phyloP scores from a whole-genome alignment of 2,329 filamentous ascomycete genomes.

The Penicillium sp. region DNA sequence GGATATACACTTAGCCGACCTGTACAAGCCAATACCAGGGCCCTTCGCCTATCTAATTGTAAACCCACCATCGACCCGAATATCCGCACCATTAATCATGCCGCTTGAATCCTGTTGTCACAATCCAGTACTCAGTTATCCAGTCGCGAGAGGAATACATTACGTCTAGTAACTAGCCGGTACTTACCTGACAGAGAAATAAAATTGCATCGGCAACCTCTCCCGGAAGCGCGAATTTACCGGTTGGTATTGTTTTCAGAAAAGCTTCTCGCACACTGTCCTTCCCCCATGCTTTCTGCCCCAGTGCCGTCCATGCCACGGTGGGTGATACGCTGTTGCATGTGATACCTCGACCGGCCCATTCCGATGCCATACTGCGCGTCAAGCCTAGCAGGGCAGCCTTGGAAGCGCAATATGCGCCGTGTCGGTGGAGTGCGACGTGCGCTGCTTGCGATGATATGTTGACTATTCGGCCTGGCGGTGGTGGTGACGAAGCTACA shows the following conservation, averaged over 20 bases:
- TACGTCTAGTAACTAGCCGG: background rate
- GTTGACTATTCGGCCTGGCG: constrained; percentile 44
- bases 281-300: constrained; percentile 42
- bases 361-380: constrained; percentile 46
- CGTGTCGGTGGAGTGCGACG: constrained; percentile 43
- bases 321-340: constrained; percentile 46
- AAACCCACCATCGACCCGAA: constrained; percentile 39
- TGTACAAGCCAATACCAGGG: background rate
- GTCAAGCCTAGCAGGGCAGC: constrained; percentile 44
- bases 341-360: constrained; percentile 44
- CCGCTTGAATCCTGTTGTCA: constrained; percentile 33
- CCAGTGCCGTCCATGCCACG: constrained; percentile 46
- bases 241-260: constrained; percentile 35
- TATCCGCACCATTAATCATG: constrained; percentile 41
- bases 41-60: constrained; percentile 25
- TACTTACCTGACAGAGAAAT: constrained; percentile 35
- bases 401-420: constrained; percentile 48
- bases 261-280: constrained; percentile 32
- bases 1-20: background rate
- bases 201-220: constrained; percentile 38
- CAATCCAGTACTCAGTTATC: background rate
- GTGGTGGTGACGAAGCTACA: constrained; percentile 19
- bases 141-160: no score
- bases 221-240: constrained; percentile 36
- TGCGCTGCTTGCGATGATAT: constrained; percentile 47